phyloP scores from a whole-genome alignment of 2,329 filamentous ascomycete species.

The Fusarium oligoseptatum region DNA sequence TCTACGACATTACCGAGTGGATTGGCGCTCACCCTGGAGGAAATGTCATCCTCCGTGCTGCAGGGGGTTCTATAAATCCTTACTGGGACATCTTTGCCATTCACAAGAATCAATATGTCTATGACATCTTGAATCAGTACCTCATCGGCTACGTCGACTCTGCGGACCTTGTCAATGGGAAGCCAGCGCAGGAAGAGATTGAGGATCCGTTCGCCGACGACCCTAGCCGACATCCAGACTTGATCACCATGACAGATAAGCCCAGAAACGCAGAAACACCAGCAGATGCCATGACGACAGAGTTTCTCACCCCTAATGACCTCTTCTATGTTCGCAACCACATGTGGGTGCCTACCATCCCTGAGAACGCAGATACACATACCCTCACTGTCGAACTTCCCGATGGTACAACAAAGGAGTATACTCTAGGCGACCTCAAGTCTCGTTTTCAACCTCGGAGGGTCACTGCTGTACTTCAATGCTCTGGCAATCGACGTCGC shows the following conservation, averaged over 20 bases:
- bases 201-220: conserved; percentile 72
- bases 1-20: conserved; percentile 81
- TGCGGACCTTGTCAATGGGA: conserved; percentile 70
- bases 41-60: conserved; percentile 75
- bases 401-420: conserved; percentile 65
- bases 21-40: conserved; percentile 75
- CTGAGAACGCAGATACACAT: conserved; percentile 56
- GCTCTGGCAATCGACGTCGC: conserved; percentile 70
- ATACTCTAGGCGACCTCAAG: conserved; percentile 68
- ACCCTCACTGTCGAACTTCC: conserved; percentile 67
- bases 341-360: conserved; percentile 71
- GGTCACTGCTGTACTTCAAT: conserved; percentile 70
- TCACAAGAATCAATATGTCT: conserved; percentile 74
- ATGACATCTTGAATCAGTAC: conserved; percentile 74
- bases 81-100: conserved; percentile 81
- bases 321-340: conserved; percentile 73
- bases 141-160: conserved; percentile 72
- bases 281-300: conserved; percentile 57
- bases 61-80: conserved; percentile 73
- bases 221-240: conserved; percentile 63
- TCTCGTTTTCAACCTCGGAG: conserved; percentile 63
- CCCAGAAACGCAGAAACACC: conserved; percentile 75
- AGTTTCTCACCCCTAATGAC: conserved; percentile 67
- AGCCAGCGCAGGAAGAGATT: conserved; percentile 64
- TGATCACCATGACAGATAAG: conserved; percentile 66